These are phyloP conservation scores for Crotalaria pallida DNA, from an alignment of 306 rosid species.

Conservation along the genomic window DNA sequence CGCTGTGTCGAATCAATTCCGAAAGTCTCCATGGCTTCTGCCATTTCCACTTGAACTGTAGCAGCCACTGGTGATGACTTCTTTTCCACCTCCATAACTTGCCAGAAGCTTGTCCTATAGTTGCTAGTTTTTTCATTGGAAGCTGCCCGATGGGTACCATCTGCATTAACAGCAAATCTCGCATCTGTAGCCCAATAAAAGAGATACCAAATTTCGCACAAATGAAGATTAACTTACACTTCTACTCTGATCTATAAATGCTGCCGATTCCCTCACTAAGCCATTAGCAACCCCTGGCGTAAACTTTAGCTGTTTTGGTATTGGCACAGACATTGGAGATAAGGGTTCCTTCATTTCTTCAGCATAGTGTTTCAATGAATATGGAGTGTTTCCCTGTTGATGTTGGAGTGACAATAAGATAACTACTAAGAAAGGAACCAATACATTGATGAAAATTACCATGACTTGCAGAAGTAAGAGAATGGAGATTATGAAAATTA, in stretches of 20 bases:
- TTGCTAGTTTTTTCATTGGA: conserved; percentile 75
- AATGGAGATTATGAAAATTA: neutral
- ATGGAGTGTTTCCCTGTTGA: conserved; percentile 63
- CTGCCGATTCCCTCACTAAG: conserved; percentile 52
- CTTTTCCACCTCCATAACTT: conserved; percentile 99
- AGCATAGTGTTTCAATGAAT: conserved; percentile 53
- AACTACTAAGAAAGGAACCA: conserved; percentile 3
- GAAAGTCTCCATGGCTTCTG: conserved; percentile 99
- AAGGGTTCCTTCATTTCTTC: conserved; percentile 66
- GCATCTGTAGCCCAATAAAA: conserved; percentile 22
- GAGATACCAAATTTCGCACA: conserved; percentile 6
- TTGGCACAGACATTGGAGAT: conserved; percentile 79
- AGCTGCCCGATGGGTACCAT: conserved; percentile 87
- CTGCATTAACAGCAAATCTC: conserved; percentile 46
- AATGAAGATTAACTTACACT: conserved; percentile 43
- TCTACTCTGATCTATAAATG: conserved; percentile 63
- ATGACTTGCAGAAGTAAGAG: neutral
- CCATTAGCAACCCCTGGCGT: conserved; percentile 87
- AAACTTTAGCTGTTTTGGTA: conserved; percentile 80
- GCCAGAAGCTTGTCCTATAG: conserved; percentile 76
- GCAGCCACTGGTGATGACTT: conserved; percentile 97
- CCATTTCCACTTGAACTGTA: conserved; percentile 99
- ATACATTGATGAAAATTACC: conserved; percentile 2
- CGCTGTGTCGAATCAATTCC: conserved; percentile 92
- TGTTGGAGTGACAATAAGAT: conserved; percentile 25